phyloP scores from a whole-genome alignment of 306 rosid genomes.

The Quercus dentata region DNA sequence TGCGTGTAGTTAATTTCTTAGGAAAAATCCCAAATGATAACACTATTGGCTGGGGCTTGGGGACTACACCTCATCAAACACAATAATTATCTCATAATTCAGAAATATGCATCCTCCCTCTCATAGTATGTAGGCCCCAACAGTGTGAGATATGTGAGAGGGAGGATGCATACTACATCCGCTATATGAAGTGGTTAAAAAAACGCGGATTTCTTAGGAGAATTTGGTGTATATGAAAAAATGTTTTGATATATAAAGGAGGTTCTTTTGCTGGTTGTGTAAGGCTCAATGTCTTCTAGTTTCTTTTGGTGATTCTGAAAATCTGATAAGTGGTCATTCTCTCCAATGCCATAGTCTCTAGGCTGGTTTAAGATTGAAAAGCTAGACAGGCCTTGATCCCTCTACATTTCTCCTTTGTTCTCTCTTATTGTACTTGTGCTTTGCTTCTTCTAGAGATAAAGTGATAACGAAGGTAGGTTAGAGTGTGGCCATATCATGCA shows the following conservation, averaged over 20 bases:
- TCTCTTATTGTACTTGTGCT: neutral
- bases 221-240: neutral
- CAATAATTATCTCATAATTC: no score
- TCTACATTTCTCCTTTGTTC: neutral
- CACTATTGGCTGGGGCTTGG: no score
- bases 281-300: neutral
- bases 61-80: no score
- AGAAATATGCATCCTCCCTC: no score
- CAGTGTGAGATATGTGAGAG: no score
- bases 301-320: neutral
- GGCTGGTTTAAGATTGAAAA: neutral
- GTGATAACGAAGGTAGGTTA: neutral
- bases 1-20: no score
- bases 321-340: neutral
- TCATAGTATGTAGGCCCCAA: no score
- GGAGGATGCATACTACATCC: no score
- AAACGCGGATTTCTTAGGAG: no score
- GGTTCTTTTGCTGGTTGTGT: constrained; percentile 1
- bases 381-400: neutral
- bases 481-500: neutral
- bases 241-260: neutral
- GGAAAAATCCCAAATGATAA: no score
- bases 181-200: no score
- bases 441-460: neutral
- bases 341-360: neutral